A percentile compares a stretch with the other conserved stretches of the same genome.
phyloP scores from a whole-genome alignment of 2,329 filamentous ascomycete genomes.

The Scedosporium dehoogii region DNA sequence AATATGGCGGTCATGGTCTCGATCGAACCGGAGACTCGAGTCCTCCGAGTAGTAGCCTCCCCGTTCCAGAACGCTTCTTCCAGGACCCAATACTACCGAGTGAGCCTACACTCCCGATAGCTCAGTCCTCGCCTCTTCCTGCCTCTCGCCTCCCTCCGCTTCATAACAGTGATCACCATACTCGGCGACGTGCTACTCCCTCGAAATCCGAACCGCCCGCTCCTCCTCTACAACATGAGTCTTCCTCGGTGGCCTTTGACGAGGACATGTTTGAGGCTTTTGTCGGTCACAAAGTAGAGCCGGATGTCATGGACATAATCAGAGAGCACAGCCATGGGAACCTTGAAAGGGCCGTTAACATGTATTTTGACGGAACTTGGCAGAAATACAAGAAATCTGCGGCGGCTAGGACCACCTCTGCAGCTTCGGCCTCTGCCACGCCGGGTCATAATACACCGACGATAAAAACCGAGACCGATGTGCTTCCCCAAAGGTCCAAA shows the following conservation, averaged over 20 bases:
- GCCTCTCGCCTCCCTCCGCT: slow-evolving; percentile 12
- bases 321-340: slow-evolving; percentile 45
- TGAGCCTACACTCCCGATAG: not conserved
- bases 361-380: slow-evolving; percentile 63
- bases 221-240: slow-evolving; percentile 13
- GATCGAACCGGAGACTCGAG: not conserved
- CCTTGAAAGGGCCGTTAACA: slow-evolving; percentile 54
- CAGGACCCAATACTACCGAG: slow-evolving; percentile 15
- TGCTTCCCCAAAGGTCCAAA: not conserved
- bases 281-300: slow-evolving; percentile 44
- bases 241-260: slow-evolving; percentile 37
- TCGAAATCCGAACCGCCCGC: slow-evolving; percentile 7
- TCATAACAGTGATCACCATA: slow-evolving; percentile 14
- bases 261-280: slow-evolving; percentile 48
- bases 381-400: slow-evolving; percentile 26
- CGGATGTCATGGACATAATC: slow-evolving; percentile 38
- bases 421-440: not conserved
- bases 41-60: slow-evolving; percentile 1
- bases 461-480: slow-evolving; percentile 3
- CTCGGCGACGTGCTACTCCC: slow-evolving; percentile 9
- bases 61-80: slow-evolving; percentile 22
- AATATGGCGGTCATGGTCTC: not conserved
- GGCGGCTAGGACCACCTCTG: slow-evolving; percentile 20
- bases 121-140: slow-evolving; percentile 9
- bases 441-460: not conserved